Evolutionary conservation across 768 basidiomycete species (phyloP), one percentile per base, ranked within the genome.

Genomic region (Pulveroboletus sp.): DNA sequence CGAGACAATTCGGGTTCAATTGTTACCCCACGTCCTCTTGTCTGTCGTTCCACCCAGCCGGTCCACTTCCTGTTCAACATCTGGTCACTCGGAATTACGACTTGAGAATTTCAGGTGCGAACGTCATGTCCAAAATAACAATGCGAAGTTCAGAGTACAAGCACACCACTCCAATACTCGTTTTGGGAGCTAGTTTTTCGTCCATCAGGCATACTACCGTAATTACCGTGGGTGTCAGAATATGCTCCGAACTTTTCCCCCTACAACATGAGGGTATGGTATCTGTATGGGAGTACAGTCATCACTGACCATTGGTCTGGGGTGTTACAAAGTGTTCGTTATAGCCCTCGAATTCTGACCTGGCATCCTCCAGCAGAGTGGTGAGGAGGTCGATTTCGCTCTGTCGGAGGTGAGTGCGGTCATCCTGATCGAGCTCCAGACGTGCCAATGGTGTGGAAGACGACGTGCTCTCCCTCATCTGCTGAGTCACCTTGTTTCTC

Each of bases 291-390:
- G 24, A 12, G 33, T 35, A 43, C 28, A 5, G 21, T 3, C 24
- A 1, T n/a, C 14, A 14, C 14, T 45, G 40, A 45, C 11, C 18
- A 24, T 37, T 32, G 5, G 11, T 18, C 11, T 11, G 39, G 10
- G 42, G 30, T 1, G 37, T 26, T n/a, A 9, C 15, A 33, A 57
- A 50, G 12, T 61, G 8, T 26, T 14, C 0, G 11, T 33, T 15
- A 39, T 60, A 63, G 37, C 58, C 64, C 21, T 36, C 26, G 15
- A 60, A 66, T 18, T 64, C 61, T 7, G 45, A 48, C 37, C 12
- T 48, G 0, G 62, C 62, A 26, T 63, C 62, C 0, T 17, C 3
- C 0, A 66, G 53, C 6, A 63, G 48, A 18, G 53, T 55, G n/a
- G 36, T 33, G 4, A 63, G 55, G 9, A 63, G 53, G 10, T 3